These are phyloP conservation scores for Gnomoniopsis sp. DNA, from an alignment of 2,329 filamentous ascomycete genomes.

Conservation along the genomic window DNA sequence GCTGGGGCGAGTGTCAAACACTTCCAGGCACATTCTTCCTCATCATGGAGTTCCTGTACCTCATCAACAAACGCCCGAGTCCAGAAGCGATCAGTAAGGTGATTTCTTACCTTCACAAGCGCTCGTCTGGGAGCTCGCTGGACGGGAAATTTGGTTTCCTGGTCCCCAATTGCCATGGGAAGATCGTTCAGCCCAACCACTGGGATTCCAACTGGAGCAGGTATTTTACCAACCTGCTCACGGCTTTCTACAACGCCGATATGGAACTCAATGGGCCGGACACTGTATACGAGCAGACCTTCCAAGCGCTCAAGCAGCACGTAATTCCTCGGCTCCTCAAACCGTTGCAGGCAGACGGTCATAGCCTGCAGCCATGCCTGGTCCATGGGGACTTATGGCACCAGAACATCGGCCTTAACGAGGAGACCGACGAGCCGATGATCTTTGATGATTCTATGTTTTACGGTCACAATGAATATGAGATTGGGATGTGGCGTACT, in stretches of 20 bases:
- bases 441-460: slow-evolving; percentile 1
- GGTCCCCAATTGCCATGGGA: slow-evolving; percentile 5
- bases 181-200: slow-evolving; percentile 1
- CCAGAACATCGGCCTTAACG: background rate
- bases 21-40: background rate
- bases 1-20: background rate
- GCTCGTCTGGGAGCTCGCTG: background rate
- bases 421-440: slow-evolving; percentile 3
- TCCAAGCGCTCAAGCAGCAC: background rate
- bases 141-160: slow-evolving; percentile 1
- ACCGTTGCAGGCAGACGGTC: background rate
- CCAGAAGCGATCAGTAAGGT: background rate
- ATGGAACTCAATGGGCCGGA: background rate
- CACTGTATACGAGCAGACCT: background rate
- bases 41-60: slow-evolving; percentile 1
- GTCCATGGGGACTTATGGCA: slow-evolving; percentile 8
- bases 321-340: slow-evolving; percentile 1
- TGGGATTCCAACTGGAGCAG: slow-evolving; percentile 3
- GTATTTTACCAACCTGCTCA: background rate
- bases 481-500: slow-evolving; percentile 7
- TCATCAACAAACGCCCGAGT: background rate
- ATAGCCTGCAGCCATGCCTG: background rate
- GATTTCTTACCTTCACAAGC: background rate
- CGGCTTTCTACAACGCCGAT: background rate
- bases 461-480: slow-evolving; percentile 6